phyloP scores from a whole-genome alignment of 1,284 basidiomycete species.

The Tremellales sp. region DNA sequence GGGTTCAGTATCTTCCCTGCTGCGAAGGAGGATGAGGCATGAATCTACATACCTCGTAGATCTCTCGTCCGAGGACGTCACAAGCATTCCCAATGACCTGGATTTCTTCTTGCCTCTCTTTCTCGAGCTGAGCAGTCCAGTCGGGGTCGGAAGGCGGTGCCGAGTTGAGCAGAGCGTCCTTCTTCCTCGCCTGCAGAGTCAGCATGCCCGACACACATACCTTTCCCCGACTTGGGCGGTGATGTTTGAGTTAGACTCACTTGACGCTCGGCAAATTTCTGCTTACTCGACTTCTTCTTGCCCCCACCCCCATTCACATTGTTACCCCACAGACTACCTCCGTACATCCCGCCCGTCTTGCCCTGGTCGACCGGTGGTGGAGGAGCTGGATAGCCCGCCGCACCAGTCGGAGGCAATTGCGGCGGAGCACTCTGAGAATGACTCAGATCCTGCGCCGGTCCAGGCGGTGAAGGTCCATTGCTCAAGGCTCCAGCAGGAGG shows the following conservation, averaged over 20 bases:
- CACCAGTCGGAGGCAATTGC: background rate
- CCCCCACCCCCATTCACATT: conserved; percentile 19
- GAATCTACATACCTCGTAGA: conserved; percentile 61
- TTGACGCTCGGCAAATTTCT: conserved; percentile 72
- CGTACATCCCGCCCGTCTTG: conserved; percentile 10
- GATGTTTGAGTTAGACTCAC: too few relatives aligned
- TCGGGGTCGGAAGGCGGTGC: conserved; percentile 60
- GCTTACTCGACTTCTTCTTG: conserved; percentile 64
- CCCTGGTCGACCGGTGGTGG: too few relatives aligned
- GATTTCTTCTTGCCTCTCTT: conserved; percentile 69
- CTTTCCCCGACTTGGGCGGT: too few relatives aligned
- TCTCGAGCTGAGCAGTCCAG: conserved; percentile 61
- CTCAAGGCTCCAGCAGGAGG: background rate
- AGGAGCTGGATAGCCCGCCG: background rate
- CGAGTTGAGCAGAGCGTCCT: conserved; percentile 62
- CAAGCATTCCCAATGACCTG: conserved; percentile 65
- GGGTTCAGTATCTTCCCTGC: conserved; percentile 5
- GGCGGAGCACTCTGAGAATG: background rate
- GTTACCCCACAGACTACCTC: background rate
- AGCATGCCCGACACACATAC: too few relatives aligned
- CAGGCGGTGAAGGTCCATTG: background rate
- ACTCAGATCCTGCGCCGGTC: background rate
- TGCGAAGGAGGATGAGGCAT: too few relatives aligned
- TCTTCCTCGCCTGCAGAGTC: conserved; percentile 64
- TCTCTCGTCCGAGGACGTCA: conserved; percentile 61